Evolutionary conservation across 768 basidiomycete species (phyloP).

Genomic region (Suillus ampliporus): DNA sequence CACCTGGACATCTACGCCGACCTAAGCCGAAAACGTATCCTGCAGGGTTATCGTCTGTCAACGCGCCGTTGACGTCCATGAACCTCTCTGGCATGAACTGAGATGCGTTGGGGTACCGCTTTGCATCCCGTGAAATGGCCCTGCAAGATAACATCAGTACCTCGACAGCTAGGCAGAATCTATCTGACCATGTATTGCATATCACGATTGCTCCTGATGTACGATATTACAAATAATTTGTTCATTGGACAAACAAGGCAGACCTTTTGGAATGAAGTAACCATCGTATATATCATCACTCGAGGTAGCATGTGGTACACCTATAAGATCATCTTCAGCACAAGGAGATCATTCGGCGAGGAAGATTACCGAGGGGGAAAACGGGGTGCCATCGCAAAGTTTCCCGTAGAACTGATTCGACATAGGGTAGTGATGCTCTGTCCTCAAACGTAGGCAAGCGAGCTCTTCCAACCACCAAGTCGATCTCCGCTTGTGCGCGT

Average conservation of each 20-base stretch:
- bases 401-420: conserved; percentile 1
- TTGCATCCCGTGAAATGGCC: conserved; percentile 10
- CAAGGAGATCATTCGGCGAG: not conserved
- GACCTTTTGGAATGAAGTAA: conserved; percentile 33
- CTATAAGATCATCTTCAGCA: not conserved
- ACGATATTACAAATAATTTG: not conserved
- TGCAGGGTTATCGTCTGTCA: conserved; percentile 12
- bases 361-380: not conserved
- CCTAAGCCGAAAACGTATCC: conserved; percentile 15
- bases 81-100: conserved; percentile 21
- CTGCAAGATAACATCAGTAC: not conserved
- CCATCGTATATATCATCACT: conserved; percentile 46
- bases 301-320: conserved; percentile 2
- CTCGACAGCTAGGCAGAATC: not conserved
- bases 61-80: conserved; percentile 3
- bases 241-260: not conserved
- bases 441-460: not conserved
- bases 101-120: conserved; percentile 10
- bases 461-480: conserved; percentile 6
- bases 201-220: not conserved
- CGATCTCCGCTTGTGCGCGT: conserved; percentile 25
- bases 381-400: not conserved
- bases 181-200: conserved; percentile 2
- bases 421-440: not conserved
- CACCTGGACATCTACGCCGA: conserved; percentile 15